Evolutionary conservation across 2,329 filamentous ascomycete species (phyloP).

Genomic region (Coniochaeta sp.): DNA sequence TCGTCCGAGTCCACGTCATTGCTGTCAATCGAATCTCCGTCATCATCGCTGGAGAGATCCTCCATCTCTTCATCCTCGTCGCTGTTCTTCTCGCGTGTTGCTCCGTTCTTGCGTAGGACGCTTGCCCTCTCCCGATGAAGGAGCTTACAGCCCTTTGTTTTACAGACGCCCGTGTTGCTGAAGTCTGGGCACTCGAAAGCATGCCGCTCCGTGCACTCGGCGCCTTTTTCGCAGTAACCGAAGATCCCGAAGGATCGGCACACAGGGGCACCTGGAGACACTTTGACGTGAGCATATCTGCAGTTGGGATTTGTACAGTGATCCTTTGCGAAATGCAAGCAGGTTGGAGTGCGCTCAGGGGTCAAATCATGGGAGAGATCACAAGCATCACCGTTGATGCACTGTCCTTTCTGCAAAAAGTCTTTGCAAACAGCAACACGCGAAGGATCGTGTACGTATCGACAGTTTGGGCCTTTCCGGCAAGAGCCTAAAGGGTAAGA

Average conservation of each 20-base stretch:
- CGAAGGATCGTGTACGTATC: slow-evolving; percentile 73
- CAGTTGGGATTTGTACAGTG: slow-evolving; percentile 84
- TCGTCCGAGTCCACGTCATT: slow-evolving; percentile 77
- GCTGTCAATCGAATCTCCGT: slow-evolving; percentile 58
- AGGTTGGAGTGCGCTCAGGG: slow-evolving; percentile 78
- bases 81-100: slow-evolving; percentile 29
- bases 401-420: slow-evolving; percentile 72
- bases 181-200: slow-evolving; percentile 92
- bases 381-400: slow-evolving; percentile 70
- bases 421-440: slow-evolving; percentile 90
- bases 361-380: slow-evolving; percentile 84
- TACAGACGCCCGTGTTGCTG: slow-evolving; percentile 82
- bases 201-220: slow-evolving; percentile 72
- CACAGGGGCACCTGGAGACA: slow-evolving; percentile 69
- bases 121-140: slow-evolving; percentile 85
- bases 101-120: slow-evolving; percentile 60
- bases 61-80: slow-evolving; percentile 48
- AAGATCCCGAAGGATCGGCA: slow-evolving; percentile 79
- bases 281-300: slow-evolving; percentile 77
- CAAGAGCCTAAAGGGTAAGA: slow-evolving; percentile 62
- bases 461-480: slow-evolving; percentile 71
- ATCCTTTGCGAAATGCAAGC: slow-evolving; percentile 83
- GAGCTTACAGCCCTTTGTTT: slow-evolving; percentile 72
- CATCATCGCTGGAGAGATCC: slow-evolving; percentile 61
- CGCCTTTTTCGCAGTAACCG: slow-evolving; percentile 83